phyloP scores from a whole-genome alignment of 192 early-diverging fungal genomes.

The Kappamyces sp. region DNA sequence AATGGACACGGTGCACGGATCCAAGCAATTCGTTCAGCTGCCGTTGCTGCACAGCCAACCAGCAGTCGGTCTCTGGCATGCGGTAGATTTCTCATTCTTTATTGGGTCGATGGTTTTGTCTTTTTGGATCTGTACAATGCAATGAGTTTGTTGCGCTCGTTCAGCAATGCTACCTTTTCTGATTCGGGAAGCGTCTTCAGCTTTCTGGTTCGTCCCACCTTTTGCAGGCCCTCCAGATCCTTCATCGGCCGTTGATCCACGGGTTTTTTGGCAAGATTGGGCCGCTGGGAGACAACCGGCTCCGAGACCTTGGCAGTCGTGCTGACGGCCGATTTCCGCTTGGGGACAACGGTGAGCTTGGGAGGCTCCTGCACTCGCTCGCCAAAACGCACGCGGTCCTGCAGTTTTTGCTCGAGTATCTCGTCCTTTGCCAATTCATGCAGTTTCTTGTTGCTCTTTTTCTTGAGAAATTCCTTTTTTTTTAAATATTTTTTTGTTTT shows the following conservation, averaged over 20 bases:
- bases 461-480: not conserved
- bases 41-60: no score
- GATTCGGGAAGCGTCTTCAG: slow-evolving; percentile 24
- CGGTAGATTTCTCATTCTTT: no score
- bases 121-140: slow-evolving; percentile 21
- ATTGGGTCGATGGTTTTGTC: not conserved
- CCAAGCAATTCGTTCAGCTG: no score
- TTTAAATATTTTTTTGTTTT: not conserved
- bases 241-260: not conserved
- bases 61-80: no score
- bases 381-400: slow-evolving; percentile 1
- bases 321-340: not conserved
- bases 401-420: not conserved
- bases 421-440: not conserved
- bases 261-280: not conserved
- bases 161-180: slow-evolving; percentile 16
- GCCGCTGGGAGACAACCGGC: not conserved
- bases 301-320: not conserved
- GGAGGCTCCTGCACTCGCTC: not conserved
- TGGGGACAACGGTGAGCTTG: not conserved
- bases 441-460: not conserved
- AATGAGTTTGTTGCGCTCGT: slow-evolving; percentile 21
- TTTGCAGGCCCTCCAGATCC: not conserved
- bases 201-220: slow-evolving; percentile 24
- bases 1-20: no score